Evolutionary conservation across 441 rosid genomes (phyloP), one percentile per base, ranked within the genome.

Genomic region (Syzygium syzygioides): DNA sequence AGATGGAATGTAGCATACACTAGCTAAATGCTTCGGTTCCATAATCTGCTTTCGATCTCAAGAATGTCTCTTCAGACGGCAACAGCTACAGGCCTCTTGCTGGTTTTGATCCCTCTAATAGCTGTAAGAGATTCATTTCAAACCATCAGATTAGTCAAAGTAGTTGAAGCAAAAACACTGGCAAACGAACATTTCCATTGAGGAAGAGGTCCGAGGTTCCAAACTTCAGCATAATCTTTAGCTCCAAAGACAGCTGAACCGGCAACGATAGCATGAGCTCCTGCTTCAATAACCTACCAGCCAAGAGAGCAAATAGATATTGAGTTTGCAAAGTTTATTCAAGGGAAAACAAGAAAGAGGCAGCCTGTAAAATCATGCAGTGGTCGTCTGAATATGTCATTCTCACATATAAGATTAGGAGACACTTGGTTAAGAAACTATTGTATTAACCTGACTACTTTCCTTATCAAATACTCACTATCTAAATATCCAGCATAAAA

Each of bases 161-260:
- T 71, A 37, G 85, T 88, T 45, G 55, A 88, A 80, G 34, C 30
- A 37, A 55, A 57, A 25, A 60, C 30, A 56, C 64, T 17, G 55
- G 83, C 59, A 90, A 18, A 52, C 13, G 14, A 87, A 66, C 10
- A 48, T 26, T 32, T n/a, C 3, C 14, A 79, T 9, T 55, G 56
- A 66, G 30, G 37, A 26, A n/a, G 87, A 50, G 34, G 55, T 86
- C 25, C 86, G 30, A 55, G 28, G 52, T 71, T 66, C 87, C 85
- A 90, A 95, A 99, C 99, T 95, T 98, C 98, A 57, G 97, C 99
- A 84, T 97, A 98, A 94, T 97, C 99, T 92, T 96, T 95, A 86
- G 99, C 99, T 85, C 99, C 97, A 91, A 98, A 98, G 68, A 97
- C 99, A 91, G 99, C 99, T 85, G 99, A 98, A 91, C 99, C 99